Conservation (phyloP, 768 basidiomycete species). For the Russula abietina region DNA sequence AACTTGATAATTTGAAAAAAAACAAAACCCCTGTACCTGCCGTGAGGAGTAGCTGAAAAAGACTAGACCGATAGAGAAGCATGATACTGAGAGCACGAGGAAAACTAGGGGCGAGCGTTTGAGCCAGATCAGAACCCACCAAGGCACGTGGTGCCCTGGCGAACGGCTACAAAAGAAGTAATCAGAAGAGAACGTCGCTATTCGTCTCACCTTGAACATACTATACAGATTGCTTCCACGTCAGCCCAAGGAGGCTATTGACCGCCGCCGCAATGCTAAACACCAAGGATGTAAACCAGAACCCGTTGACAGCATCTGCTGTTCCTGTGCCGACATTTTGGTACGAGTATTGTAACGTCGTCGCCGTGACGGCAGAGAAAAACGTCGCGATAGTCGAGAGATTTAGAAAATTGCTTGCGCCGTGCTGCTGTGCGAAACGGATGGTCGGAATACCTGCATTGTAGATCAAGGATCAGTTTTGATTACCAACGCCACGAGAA, state of each 20-base stretch:
- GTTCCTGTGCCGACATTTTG: constrained; percentile 36
- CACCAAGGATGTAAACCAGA: constrained; percentile 72
- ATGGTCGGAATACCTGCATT: constrained; percentile 64
- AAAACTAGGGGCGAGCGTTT: constrained; percentile 78
- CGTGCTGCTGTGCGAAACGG: constrained; percentile 69
- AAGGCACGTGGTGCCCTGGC: constrained; percentile 68
- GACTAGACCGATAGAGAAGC: constrained; percentile 76
- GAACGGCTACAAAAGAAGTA: constrained; percentile 48
- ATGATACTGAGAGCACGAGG: constrained; percentile 76
- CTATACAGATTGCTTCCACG: constrained; percentile 83
- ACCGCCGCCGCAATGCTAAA: constrained; percentile 81
- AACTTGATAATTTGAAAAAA: no score
- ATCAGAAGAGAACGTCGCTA: constrained; percentile 25
- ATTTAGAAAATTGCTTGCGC: constrained; percentile 61
- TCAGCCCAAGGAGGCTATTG: constrained; percentile 65
- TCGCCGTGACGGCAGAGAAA: constrained; percentile 70
- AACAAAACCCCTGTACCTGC: constrained; percentile 52
- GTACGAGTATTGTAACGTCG: constrained; percentile 66
- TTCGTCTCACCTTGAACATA: constrained; percentile 28
- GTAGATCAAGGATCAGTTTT: not conserved
- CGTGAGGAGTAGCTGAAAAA: constrained; percentile 69
- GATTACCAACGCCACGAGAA: not conserved
- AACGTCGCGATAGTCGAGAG: constrained; percentile 74
- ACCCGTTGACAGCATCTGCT: constrained; percentile 55
- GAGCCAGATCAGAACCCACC: constrained; percentile 86